Evolutionary conservation across 257 asterid species (phyloP), one percentile per base, ranked within the genome.

Genomic region (Nicotiana benthamiana): DNA sequence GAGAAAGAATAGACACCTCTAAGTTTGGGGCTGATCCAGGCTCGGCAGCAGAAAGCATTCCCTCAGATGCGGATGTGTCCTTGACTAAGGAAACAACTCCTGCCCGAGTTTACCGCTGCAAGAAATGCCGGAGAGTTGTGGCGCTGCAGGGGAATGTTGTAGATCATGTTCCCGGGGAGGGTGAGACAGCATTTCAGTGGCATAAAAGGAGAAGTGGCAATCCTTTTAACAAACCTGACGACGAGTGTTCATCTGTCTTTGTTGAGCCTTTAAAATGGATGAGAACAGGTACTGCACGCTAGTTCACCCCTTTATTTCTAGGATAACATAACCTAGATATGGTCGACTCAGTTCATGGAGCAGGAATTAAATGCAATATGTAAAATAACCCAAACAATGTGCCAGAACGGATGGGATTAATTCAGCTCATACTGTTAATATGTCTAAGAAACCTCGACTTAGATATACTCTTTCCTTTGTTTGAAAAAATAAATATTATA

Each of bases 201-300:
- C 87, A 88, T 84, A 92, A 90, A 88, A 91, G 99, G 92, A 93
- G 90, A 83, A 90, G 98, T 70, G 92, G 97, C 65, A 89, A 85
- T 79, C 90, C 84, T 60, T 91, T 89, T 81, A 86, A 78, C 86
- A 90, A 84, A 82, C 85, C 91, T 12, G 94, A 88, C 1, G 81
- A 82, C 27, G 97, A 90, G 79, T 93, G 99, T 84, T 91, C 98
- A 6, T 96, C 98, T 36, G 72, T 96, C 86, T 96, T 96, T 83
- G 90, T 95, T 62, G 99, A 95, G 93, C 99, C 99, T 82, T 96
- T 95, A 22, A 92, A 91, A 77, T 95, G 98, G 99, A 95, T 95
- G 99, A 89, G 87, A 81, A 83, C 91, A 87, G 98, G 99, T 95
- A 87, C 53, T 2, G n/a, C 30, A 46, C 4, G 10, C 54, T 77